Percentiles rank a stretch among this genome's conserved stretches.
These are phyloP conservation scores for Amphicarpaea edgeworthii DNA, from an alignment of 306 rosid species.

Conservation along the genomic window DNA sequence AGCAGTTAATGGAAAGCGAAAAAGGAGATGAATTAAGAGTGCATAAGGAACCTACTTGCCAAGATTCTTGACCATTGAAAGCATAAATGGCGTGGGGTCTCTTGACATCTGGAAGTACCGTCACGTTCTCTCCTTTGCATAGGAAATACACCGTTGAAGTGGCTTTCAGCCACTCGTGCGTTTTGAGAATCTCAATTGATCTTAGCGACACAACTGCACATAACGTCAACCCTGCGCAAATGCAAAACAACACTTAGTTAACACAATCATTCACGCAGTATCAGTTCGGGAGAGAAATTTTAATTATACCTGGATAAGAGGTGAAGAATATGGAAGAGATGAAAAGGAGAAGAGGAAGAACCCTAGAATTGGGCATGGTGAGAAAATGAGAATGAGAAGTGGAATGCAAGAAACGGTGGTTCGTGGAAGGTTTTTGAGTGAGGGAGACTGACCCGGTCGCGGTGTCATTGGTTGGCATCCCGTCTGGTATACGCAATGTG, in stretches of 20 bases:
- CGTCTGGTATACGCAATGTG: conserved; percentile 42
- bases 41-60: conserved; percentile 87
- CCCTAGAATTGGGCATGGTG: conserved; percentile 42
- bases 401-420: conserved; percentile 2
- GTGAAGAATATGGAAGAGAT: conserved; percentile 49
- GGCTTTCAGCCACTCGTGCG: conserved; percentile 67
- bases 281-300: neutral
- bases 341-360: conserved; percentile 47
- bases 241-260: conserved; percentile 9
- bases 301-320: conserved; percentile 62
- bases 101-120: conserved; percentile 70
- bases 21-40: neutral
- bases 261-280: neutral
- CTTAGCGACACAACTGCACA: conserved; percentile 72
- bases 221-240: conserved; percentile 54
- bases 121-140: conserved; percentile 72
- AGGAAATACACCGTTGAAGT: conserved; percentile 75
- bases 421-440: neutral
- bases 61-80: conserved; percentile 87
- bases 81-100: conserved; percentile 55
- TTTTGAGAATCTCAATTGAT: conserved; percentile 68
- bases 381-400: conserved; percentile 58
- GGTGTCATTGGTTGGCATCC: neutral
- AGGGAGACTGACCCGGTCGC: conserved; percentile 41
- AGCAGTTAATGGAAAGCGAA: neutral